Conservation (phyloP, 176 grass and related monocot species). For the Areca catechu region DNA sequence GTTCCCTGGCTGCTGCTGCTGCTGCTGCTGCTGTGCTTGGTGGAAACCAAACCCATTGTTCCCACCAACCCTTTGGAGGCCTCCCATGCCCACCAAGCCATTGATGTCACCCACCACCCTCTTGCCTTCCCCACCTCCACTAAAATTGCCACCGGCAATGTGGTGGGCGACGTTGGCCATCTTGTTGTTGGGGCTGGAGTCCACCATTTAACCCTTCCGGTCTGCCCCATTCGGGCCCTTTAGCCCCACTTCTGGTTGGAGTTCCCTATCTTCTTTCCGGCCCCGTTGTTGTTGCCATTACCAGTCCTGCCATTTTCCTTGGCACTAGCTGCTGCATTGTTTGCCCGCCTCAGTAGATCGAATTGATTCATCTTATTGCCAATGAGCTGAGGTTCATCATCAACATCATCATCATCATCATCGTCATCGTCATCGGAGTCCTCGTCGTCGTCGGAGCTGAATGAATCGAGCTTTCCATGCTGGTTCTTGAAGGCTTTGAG, state of each 20-base stretch:
- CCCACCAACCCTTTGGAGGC: constrained; percentile 13
- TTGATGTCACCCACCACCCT: constrained; percentile 16
- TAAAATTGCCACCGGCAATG: neutral
- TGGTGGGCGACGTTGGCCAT: constrained; percentile 27
- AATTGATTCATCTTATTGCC: constrained; percentile 60
- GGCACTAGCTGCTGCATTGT: constrained; percentile 2
- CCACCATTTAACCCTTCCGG: constrained; percentile 28
- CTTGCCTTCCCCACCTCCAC: no score
- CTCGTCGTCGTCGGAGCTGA: constrained; percentile 72
- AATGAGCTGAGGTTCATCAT: constrained; percentile 56
- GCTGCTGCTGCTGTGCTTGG: no score
- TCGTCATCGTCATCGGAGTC: constrained; percentile 43
- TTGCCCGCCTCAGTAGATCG: constrained; percentile 38
- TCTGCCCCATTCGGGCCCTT: constrained; percentile 30
- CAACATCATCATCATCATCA: constrained; percentile 40
- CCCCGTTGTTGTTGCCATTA: constrained; percentile 13
- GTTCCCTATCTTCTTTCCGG: neutral
- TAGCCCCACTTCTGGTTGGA: constrained; percentile 25
- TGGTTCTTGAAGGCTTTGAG: constrained; percentile 89
- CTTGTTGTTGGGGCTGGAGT: constrained; percentile 46
- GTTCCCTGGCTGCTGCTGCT: neutral
- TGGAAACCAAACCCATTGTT: neutral
- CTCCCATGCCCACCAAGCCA: constrained; percentile 43
- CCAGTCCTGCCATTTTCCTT: constrained; percentile 29
- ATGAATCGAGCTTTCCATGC: constrained; percentile 50